These are phyloP conservation scores for Actinidia polygama DNA, from an alignment of 179 eudicot genomes.

Conservation along the genomic window DNA sequence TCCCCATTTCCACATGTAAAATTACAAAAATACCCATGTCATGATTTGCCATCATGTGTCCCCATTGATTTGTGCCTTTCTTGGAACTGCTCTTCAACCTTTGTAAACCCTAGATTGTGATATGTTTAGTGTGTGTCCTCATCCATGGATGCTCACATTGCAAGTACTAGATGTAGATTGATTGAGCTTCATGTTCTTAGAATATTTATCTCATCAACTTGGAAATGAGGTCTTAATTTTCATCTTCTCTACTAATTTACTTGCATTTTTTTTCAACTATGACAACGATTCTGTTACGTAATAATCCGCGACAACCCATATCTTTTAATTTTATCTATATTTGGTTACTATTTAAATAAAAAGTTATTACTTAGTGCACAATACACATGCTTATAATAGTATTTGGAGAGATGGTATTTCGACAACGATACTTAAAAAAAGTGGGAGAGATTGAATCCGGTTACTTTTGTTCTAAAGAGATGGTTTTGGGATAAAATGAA, in stretches of 20 bases:
- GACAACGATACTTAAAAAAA: too few relatives aligned
- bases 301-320: not conserved
- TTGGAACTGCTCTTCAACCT: not conserved
- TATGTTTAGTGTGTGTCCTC: not conserved
- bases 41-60: constrained; percentile 14
- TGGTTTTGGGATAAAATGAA: too few relatives aligned
- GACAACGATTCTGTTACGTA: not conserved
- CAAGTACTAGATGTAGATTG: constrained; percentile 7
- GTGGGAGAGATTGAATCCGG: too few relatives aligned
- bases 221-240: not conserved
- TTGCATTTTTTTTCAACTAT: not conserved
- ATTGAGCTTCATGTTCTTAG: not conserved
- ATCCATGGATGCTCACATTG: not conserved
- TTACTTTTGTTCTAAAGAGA: too few relatives aligned
- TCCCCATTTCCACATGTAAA: not conserved
- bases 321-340: too few relatives aligned
- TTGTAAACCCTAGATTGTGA: not conserved
- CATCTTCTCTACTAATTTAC: not conserved
- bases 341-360: too few relatives aligned
- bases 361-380: too few relatives aligned
- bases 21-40: not conserved
- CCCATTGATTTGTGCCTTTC: not conserved
- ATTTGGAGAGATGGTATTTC: too few relatives aligned
- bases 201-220: not conserved
- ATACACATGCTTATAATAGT: too few relatives aligned